Evolutionary conservation across 1,284 basidiomycete species (phyloP), one percentile per base, ranked within the genome.

Genomic region (Flammula alnicola): DNA sequence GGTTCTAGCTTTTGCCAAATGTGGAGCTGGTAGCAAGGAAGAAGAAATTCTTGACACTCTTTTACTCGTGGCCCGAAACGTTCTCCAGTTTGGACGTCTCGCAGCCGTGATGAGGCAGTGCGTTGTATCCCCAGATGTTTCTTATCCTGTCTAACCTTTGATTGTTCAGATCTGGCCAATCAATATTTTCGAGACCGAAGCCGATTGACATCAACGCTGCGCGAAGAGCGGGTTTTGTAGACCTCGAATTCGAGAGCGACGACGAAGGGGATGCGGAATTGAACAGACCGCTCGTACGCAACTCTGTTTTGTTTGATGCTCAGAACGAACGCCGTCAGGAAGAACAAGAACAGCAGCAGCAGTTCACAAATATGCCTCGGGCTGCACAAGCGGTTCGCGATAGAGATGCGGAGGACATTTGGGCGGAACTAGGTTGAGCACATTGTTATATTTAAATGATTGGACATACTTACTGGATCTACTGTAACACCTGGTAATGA

Each of bases 1-100:
- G 27, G 81, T 96, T 10, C 83, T 98, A 39, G 84, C 91, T 50
- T 89, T 92, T 62, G 85, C 88, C 5, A 86, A 86, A 40, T 93
- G 91, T 64, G 87, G 83, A 19, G 66, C 81, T 29, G 82, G 83
- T 44, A 84, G 88, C 70, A 84, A 88, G 71, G 91, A 92, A 63
- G 95, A 98, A 71, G 93, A 96, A 61, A 74, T 97, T 1, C 77
- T 97, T 45, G 95, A 97, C 66, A 96, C 93, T 0, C 73, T 96
- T 47, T 76, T 97, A 16, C 83, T 97, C 12, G 86, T 97, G 55
- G 90, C 89, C 20, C 83, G 95, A 27, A 98, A 98, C 65, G 81
- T 93, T 37, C 81, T 97, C 41, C 95, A 98, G 61, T 96, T 97
- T 65, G 84, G 89, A 14, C 81, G 95, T 17, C 75, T 98, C 11